A percentile compares a stretch with the other conserved stretches of the same genome.
Evolutionary conservation across 441 rosid species (phyloP).

Genomic region (Populus hybrid): DNA sequence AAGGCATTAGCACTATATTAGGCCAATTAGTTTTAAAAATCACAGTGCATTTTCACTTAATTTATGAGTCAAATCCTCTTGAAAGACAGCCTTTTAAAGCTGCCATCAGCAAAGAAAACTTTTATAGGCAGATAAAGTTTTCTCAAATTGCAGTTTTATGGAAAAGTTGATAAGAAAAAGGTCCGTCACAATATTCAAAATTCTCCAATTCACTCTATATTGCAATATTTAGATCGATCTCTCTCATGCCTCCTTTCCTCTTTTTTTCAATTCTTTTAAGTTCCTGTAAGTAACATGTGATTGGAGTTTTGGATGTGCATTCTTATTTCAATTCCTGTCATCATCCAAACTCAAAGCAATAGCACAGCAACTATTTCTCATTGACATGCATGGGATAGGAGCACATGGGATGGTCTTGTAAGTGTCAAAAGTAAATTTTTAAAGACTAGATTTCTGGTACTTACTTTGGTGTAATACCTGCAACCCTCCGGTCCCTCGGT

Average conservation of each 20-base stretch:
- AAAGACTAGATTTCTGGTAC: slow-evolving; percentile 9
- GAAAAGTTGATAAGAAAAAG: no score
- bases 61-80: neutral
- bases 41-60: neutral
- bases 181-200: neutral
- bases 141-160: no score
- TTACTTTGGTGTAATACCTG: slow-evolving; percentile 91
- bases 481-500: slow-evolving; percentile 88
- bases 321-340: neutral
- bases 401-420: neutral
- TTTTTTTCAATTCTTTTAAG: no score
- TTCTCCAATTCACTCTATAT: neutral
- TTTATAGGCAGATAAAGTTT: neutral
- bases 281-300: neutral
- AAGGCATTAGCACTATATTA: neutral
- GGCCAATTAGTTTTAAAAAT: neutral
- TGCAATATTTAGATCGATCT: neutral
- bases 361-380: neutral
- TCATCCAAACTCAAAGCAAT: neutral
- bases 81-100: neutral
- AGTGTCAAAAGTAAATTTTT: neutral
- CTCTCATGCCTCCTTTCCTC: neutral
- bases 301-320: neutral
- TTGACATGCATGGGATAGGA: neutral
- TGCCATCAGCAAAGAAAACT: neutral